These are phyloP conservation scores for Boletus sp. DNA, from an alignment of 768 basidiomycete species.

Conservation along the genomic window DNA sequence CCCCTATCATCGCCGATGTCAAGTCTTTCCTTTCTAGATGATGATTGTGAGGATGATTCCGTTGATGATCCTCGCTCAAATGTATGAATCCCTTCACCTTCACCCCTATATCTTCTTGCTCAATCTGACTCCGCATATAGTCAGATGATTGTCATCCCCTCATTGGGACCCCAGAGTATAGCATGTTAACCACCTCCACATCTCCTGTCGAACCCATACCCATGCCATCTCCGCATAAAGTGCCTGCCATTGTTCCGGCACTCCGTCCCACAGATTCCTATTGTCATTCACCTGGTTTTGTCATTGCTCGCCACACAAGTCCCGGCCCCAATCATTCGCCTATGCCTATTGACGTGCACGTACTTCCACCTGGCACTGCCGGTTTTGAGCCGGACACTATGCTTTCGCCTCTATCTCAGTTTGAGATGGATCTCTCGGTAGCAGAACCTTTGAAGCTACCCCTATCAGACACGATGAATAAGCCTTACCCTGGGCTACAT, in stretches of 20 bases:
- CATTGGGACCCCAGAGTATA: slow-evolving; percentile 11
- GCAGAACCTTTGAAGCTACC: slow-evolving; percentile 21
- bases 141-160: slow-evolving; percentile 6
- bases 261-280: neutral
- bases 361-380: neutral
- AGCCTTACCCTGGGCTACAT: slow-evolving; percentile 8
- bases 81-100: slow-evolving; percentile 28
- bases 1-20: slow-evolving; percentile 45
- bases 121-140: slow-evolving; percentile 12
- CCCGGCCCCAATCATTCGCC: neutral
- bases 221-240: neutral
- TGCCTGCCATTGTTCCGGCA: neutral
- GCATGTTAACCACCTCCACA: slow-evolving; percentile 4
- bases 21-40: slow-evolving; percentile 34
- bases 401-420: slow-evolving; percentile 26
- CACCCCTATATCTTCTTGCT: neutral
- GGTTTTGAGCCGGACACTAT: neutral
- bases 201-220: slow-evolving; percentile 11
- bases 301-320: neutral
- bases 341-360: neutral
- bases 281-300: neutral
- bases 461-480: slow-evolving; percentile 25
- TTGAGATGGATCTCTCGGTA: slow-evolving; percentile 20
- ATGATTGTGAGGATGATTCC: slow-evolving; percentile 13
- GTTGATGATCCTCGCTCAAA: slow-evolving; percentile 19